Percentiles rank a stretch among this genome's conserved stretches.
Evolutionary conservation across 1,284 basidiomycete species (phyloP).

Genomic region (Trametes hirsuta): DNA sequence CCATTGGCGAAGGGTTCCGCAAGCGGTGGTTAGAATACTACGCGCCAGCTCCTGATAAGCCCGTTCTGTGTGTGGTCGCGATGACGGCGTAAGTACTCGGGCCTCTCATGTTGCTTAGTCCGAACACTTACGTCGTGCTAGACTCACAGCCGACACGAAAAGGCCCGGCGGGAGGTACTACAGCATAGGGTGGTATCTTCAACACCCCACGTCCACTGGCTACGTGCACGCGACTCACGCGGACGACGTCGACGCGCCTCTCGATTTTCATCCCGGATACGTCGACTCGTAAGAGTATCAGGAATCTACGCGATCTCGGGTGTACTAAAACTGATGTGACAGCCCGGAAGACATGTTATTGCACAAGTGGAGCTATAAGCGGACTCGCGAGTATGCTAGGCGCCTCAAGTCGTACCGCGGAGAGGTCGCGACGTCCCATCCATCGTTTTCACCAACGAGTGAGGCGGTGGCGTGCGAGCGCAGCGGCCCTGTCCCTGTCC

Average conservation of each 20-base stretch:
- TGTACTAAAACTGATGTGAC: not conserved
- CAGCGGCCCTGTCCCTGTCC: slow-evolving; percentile 19
- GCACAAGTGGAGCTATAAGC: slow-evolving; percentile 40
- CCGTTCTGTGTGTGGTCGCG: slow-evolving; percentile 43
- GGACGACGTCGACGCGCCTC: slow-evolving; percentile 19
- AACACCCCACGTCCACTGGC: slow-evolving; percentile 26
- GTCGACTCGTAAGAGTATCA: slow-evolving; percentile 18
- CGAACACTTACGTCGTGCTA: not conserved
- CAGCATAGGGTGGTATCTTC: slow-evolving; percentile 36
- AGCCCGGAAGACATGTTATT: slow-evolving; percentile 44
- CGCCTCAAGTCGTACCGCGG: slow-evolving; percentile 42
- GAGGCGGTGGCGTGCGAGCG: slow-evolving; percentile 9
- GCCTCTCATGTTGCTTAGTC: not conserved
- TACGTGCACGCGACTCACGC: slow-evolving; percentile 26
- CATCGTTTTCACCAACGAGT: slow-evolving; percentile 32
- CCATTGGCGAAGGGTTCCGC: slow-evolving; percentile 45
- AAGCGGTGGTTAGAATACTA: slow-evolving; percentile 48
- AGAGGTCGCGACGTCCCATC: slow-evolving; percentile 34
- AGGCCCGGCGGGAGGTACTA: slow-evolving; percentile 37
- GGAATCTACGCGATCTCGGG: not conserved
- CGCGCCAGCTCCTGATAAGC: slow-evolving; percentile 49
- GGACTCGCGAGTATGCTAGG: slow-evolving; percentile 37
- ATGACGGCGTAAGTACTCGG: slow-evolving; percentile 34
- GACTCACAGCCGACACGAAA: slow-evolving; percentile 33
- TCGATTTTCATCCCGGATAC: slow-evolving; percentile 29